Evolutionary conservation across 2,329 filamentous ascomycete genomes (phyloP).

Genomic region (Fusarium xylarioides): DNA sequence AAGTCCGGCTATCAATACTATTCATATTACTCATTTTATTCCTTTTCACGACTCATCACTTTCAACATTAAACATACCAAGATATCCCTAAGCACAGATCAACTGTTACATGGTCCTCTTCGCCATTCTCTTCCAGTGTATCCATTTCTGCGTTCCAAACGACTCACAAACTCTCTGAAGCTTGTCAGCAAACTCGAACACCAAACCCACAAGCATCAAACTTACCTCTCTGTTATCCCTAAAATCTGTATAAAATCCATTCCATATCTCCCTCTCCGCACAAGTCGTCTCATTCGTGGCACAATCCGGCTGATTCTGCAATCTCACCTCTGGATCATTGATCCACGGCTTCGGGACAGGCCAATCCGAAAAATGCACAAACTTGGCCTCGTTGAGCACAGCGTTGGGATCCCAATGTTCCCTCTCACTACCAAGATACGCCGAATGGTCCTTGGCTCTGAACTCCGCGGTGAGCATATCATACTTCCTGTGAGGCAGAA

Average conservation of each 20-base stretch:
- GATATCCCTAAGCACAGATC: no score
- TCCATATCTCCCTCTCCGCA: slow-evolving; percentile 27
- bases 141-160: slow-evolving; percentile 2
- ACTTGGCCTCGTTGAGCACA: slow-evolving; percentile 67
- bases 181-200: background rate
- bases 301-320: background rate
- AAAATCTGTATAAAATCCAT: slow-evolving; percentile 28
- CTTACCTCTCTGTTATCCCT: slow-evolving; percentile 18
- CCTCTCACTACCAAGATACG: slow-evolving; percentile 53
- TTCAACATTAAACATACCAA: no score
- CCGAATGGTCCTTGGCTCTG: slow-evolving; percentile 58
- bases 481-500: slow-evolving; percentile 72
- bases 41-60: no score
- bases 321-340: background rate
- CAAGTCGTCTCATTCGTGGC: background rate
- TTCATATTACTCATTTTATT: no score
- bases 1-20: no score
- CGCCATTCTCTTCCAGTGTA: slow-evolving; percentile 13
- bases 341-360: slow-evolving; percentile 70
- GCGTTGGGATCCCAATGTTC: slow-evolving; percentile 67
- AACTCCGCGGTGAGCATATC: slow-evolving; percentile 72
- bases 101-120: background rate
- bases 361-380: slow-evolving; percentile 78
- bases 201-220: fast-evolving
- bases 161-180: slow-evolving; percentile 19